Conservation (phyloP, 352 stramenopile genomes). For the Phytophthora pinifolia region DNA sequence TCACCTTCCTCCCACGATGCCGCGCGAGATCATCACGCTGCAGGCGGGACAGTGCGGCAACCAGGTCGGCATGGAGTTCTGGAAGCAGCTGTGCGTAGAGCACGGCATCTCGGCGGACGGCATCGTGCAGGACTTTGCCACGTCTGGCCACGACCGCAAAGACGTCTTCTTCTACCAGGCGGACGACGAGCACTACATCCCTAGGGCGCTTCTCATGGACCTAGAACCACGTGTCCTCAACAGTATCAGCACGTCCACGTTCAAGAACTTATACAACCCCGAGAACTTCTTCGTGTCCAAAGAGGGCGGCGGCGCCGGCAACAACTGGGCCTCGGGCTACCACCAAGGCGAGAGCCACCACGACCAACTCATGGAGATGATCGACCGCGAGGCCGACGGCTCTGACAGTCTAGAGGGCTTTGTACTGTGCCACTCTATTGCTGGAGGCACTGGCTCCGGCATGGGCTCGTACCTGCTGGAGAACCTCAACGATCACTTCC, state of each 20-base stretch:
- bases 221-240: conserved; percentile 96
- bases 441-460: conserved; percentile 97
- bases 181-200: conserved; percentile 99
- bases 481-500: conserved; percentile 99
- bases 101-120: conserved; percentile 98
- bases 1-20: conserved; percentile 58
- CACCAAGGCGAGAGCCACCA: conserved; percentile 93
- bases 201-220: conserved; percentile 97
- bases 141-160: conserved; percentile 95
- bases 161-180: conserved; percentile 99
- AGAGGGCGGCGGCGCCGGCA: conserved; percentile 90
- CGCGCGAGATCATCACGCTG: conserved; percentile 99
- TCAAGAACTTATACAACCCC: conserved; percentile 98
- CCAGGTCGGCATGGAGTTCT: conserved; percentile 99
- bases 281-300: conserved; percentile 98
- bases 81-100: conserved; percentile 98
- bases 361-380: conserved; percentile 99
- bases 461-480: conserved; percentile 99
- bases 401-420: conserved; percentile 97
- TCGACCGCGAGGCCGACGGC: conserved; percentile 97
- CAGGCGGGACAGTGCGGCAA: conserved; percentile 99
- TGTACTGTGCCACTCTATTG: conserved; percentile 98
- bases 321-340: conserved; percentile 94
- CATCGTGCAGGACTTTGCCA: conserved; percentile 94
- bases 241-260: conserved; percentile 90